Conservation (phyloP, 2,329 filamentous ascomycete genomes). For the Microsporum ferrugineum region DNA sequence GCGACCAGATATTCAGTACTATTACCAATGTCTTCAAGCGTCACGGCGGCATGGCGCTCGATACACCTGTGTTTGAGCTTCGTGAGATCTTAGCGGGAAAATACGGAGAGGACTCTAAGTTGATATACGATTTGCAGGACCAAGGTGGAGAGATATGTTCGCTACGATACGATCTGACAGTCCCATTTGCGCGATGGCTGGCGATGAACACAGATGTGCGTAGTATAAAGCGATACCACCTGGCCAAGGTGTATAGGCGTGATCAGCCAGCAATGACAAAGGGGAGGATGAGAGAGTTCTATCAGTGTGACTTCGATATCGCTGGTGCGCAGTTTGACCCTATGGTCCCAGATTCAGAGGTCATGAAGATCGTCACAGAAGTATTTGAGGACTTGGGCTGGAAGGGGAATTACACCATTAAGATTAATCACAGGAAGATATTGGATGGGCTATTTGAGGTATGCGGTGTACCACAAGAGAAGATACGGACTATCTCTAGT, state of each 20-base stretch:
- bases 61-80: constrained; percentile 75
- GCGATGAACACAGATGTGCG: constrained; percentile 78
- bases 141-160: constrained; percentile 79
- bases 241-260: constrained; percentile 79
- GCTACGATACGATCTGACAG: constrained; percentile 75
- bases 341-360: constrained; percentile 87
- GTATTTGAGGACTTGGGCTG: constrained; percentile 72
- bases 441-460: constrained; percentile 87
- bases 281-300: constrained; percentile 90
- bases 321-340: constrained; percentile 67
- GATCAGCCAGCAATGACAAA: constrained; percentile 76
- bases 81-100: constrained; percentile 79
- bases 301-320: constrained; percentile 96
- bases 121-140: constrained; percentile 82
- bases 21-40: constrained; percentile 73
- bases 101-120: constrained; percentile 84
- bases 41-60: constrained; percentile 67
- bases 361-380: constrained; percentile 71
- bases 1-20: constrained; percentile 65
- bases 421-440: constrained; percentile 90
- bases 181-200: constrained; percentile 83
- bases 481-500: constrained; percentile 79
- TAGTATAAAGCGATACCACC: constrained; percentile 87
- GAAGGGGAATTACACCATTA: constrained; percentile 68
- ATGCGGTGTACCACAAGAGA: constrained; percentile 74